Conservation (phyloP, 441 rosid species). For the Gossypium davidsonii region DNA sequence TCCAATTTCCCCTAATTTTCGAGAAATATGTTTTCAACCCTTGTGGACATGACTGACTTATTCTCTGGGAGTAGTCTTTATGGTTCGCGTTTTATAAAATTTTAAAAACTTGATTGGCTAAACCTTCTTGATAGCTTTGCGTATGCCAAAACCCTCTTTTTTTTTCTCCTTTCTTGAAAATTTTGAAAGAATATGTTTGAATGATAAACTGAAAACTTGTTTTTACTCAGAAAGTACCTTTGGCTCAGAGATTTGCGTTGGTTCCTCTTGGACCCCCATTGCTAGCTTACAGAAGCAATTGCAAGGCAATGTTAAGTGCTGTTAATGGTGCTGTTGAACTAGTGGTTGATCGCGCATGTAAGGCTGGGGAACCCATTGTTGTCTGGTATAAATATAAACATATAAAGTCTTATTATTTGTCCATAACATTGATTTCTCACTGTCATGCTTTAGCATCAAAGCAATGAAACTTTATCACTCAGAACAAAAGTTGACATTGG, state of each 20-base stretch:
- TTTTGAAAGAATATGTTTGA: neutral
- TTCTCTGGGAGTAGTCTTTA: neutral
- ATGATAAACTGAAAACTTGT: conserved; percentile 17
- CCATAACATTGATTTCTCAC: conserved; percentile 11
- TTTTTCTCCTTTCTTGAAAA: neutral
- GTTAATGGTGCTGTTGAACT: conserved; percentile 78
- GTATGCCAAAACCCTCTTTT: neutral
- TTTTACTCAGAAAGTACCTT: conserved; percentile 72
- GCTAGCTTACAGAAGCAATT: conserved; percentile 83
- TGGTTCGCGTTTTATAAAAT: neutral
- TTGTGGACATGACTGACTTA: neutral
- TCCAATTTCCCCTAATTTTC: neutral
- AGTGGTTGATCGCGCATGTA: conserved; percentile 76
- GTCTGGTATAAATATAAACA: conserved; percentile 50
- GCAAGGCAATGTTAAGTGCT: conserved; percentile 85
- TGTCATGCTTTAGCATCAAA: conserved; percentile 17
- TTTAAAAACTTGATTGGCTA: neutral
- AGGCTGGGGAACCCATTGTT: conserved; percentile 80
- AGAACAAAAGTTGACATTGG: conserved; percentile 9
- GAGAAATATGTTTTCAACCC: neutral
- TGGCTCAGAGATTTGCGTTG: conserved; percentile 93
- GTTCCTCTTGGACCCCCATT: conserved; percentile 98
- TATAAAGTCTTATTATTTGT: conserved; percentile 5
- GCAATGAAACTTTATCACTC: neutral
- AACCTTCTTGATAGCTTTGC: neutral